Evolutionary conservation across 2,329 filamentous ascomycete genomes (phyloP).

Genomic region (Scytalidium lignicola): DNA sequence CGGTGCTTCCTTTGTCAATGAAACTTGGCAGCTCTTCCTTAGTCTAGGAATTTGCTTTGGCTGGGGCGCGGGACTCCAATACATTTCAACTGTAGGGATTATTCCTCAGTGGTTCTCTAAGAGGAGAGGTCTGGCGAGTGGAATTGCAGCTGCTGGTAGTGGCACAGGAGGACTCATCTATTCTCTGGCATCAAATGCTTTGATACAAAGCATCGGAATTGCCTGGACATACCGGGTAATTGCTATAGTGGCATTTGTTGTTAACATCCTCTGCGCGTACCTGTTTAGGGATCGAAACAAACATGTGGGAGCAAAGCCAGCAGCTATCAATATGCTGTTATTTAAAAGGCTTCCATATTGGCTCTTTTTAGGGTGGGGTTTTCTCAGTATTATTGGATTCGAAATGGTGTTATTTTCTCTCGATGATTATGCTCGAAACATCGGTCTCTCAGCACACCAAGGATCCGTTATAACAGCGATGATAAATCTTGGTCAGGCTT

Average conservation of each 20-base stretch:
- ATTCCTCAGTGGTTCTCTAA: conserved; percentile 55
- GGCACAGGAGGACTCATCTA: conserved; percentile 57
- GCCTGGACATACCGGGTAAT: conserved; percentile 58
- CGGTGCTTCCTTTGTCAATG: conserved; percentile 59
- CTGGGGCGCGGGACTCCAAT: conserved; percentile 67
- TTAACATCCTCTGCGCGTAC: conserved; percentile 52
- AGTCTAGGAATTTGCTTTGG: conserved; percentile 70
- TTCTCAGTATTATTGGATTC: conserved; percentile 42
- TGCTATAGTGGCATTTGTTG: conserved; percentile 47
- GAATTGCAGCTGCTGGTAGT: conserved; percentile 52
- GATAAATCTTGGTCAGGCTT: conserved; percentile 57
- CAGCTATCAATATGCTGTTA: conserved; percentile 57
- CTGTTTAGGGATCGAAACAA: conserved; percentile 66
- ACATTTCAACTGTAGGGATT: conserved; percentile 57
- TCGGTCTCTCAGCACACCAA: conserved; percentile 60
- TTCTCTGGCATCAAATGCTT: conserved; percentile 50
- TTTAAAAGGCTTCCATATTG: conserved; percentile 56
- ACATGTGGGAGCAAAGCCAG: conserved; percentile 56
- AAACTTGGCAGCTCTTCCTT: conserved; percentile 70
- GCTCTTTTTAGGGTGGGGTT: conserved; percentile 35
- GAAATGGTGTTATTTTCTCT: conserved; percentile 56
- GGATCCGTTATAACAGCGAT: conserved; percentile 66
- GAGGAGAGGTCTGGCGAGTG: conserved; percentile 53
- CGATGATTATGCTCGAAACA: conserved; percentile 61
- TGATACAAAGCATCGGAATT: conserved; percentile 51